Evolutionary conservation across 495 filamentous ascomycete genomes (phyloP).

Genomic region (Chaetomidium leptoderma): DNA sequence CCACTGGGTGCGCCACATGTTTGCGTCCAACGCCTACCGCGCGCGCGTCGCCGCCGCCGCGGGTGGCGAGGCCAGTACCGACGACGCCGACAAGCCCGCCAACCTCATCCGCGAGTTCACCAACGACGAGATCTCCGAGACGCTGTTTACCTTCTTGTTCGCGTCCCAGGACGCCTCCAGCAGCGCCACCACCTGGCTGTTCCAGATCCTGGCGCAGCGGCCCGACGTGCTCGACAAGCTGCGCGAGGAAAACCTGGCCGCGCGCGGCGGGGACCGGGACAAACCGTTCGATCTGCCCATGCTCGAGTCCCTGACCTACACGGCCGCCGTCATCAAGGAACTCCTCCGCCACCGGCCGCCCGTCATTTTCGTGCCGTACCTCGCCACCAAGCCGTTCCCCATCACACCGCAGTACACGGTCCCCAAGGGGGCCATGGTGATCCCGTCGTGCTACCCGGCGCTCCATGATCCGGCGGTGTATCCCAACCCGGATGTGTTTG

Average conservation of each 20-base stretch:
- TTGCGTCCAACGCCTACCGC: slow-evolving; percentile 72
- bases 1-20: slow-evolving; percentile 81
- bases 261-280: slow-evolving; percentile 71
- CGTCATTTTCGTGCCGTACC: slow-evolving; percentile 95
- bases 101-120: slow-evolving; percentile 79
- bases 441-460: slow-evolving; percentile 83
- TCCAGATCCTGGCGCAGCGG: slow-evolving; percentile 90
- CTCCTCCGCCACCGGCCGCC: slow-evolving; percentile 90
- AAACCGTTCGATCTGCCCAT: slow-evolving; percentile 73
- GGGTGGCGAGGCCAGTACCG: too few species aligned
- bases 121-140: slow-evolving; percentile 90
- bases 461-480: slow-evolving; percentile 93
- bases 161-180: slow-evolving; percentile 96
- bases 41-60: slow-evolving; percentile 49
- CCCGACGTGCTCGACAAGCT: slow-evolving; percentile 86
- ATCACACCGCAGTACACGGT: slow-evolving; percentile 83
- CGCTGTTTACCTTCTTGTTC: slow-evolving; percentile 95
- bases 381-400: slow-evolving; percentile 92
- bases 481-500: slow-evolving; percentile 78
- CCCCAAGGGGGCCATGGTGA: slow-evolving; percentile 87
- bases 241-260: slow-evolving; percentile 80
- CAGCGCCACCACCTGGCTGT: slow-evolving; percentile 87
- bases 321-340: slow-evolving; percentile 88
- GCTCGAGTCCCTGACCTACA: slow-evolving; percentile 84
- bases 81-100: slow-evolving; percentile 70